Conservation (phyloP, 2,329 filamentous ascomycete species). For the Claviceps spartinae region DNA sequence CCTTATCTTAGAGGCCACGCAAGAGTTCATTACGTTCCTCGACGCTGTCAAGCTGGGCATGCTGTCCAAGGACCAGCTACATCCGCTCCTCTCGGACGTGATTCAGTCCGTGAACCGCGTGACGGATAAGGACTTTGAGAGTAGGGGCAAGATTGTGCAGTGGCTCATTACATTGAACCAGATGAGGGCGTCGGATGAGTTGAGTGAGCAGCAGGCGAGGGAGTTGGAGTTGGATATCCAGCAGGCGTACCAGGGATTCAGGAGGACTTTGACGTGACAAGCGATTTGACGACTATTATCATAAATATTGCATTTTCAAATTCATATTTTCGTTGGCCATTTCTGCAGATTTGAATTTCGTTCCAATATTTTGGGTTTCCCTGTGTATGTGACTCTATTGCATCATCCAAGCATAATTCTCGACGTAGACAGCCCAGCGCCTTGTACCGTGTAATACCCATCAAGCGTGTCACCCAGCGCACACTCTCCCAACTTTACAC, state of each 20-base stretch:
- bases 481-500: constrained; percentile 35
- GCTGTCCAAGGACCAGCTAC: constrained; percentile 89
- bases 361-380: not conserved
- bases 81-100: constrained; percentile 84
- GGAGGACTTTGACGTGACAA: constrained; percentile 53
- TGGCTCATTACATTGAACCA: constrained; percentile 97
- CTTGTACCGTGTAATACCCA: not conserved
- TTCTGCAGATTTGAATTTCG: not conserved
- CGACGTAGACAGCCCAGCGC: not conserved
- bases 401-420: not conserved
- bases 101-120: constrained; percentile 97
- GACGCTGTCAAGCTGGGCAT: constrained; percentile 88
- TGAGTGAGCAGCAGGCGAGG: constrained; percentile 73
- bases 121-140: constrained; percentile 88
- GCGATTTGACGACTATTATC: not conserved
- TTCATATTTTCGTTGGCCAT: not conserved
- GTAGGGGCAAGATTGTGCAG: constrained; percentile 91
- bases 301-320: not conserved
- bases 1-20: constrained; percentile 78
- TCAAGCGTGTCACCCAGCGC: too few relatives aligned
- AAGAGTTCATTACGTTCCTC: constrained; percentile 97
- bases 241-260: constrained; percentile 87
- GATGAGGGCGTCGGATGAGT: constrained; percentile 89
- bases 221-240: constrained; percentile 91
- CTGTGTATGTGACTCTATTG: not conserved